Evolutionary conservation across 2,329 filamentous ascomycete genomes (phyloP).

Genomic region (Stachybotrys echinatus): DNA sequence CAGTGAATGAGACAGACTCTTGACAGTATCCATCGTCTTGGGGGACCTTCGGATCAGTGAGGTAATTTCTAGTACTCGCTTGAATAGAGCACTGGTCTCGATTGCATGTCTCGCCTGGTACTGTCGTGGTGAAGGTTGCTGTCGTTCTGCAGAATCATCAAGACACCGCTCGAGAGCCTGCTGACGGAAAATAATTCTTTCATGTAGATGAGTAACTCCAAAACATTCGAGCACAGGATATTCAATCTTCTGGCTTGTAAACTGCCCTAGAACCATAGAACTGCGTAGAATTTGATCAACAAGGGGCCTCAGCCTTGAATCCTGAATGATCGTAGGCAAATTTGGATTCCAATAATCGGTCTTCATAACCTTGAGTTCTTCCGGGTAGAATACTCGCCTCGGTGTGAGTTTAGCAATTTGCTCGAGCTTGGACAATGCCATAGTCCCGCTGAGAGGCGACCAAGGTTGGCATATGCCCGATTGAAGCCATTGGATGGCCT

Average conservation of each 20-base stretch:
- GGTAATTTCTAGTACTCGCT: conserved; percentile 15
- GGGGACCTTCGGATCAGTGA: conserved; percentile 11
- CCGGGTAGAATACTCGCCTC: conserved; percentile 29
- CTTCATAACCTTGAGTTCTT: conserved; percentile 24
- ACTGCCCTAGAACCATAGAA: conserved; percentile 21
- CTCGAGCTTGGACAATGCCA: conserved; percentile 5
- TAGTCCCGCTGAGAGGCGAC: conserved; percentile 23
- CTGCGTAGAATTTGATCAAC: conserved; percentile 21
- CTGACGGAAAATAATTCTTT: conserved; percentile 10
- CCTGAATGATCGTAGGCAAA: conserved; percentile 24
- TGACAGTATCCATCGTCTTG: conserved; percentile 10
- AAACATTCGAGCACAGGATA: background rate
- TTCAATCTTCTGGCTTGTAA: background rate
- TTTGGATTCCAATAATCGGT: conserved; percentile 22
- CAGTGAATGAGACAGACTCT: conserved; percentile 11
- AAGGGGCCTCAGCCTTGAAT: conserved; percentile 26
- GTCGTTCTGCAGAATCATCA: conserved; percentile 4
- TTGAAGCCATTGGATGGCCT: conserved; percentile 44
- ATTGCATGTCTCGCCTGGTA: conserved; percentile 12
- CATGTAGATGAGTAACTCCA: conserved; percentile 7
- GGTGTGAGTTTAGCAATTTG: conserved; percentile 19
- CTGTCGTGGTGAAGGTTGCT: conserved; percentile 1
- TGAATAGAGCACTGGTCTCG: conserved; percentile 9
- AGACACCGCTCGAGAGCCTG: conserved; percentile 9
- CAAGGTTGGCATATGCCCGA: conserved; percentile 48